phyloP scores from a whole-genome alignment of 257 asterid genomes.

The Cynanchum wilfordii region DNA sequence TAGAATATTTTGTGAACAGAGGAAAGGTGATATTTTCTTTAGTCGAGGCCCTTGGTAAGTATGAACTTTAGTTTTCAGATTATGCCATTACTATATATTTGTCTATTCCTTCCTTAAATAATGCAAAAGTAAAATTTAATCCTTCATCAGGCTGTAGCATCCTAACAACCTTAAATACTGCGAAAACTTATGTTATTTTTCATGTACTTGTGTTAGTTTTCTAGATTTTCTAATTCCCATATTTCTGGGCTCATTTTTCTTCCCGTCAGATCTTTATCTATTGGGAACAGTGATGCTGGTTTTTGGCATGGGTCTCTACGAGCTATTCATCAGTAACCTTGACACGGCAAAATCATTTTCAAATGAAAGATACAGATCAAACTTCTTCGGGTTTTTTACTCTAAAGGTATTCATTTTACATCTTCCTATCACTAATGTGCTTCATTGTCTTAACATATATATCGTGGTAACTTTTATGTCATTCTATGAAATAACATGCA shows the following conservation, averaged over 20 bases:
- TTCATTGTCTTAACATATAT: background rate
- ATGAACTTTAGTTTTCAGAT: background rate
- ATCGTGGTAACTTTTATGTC: background rate
- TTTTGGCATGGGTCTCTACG: constrained; percentile 93
- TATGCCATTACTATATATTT: background rate
- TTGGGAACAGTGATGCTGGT: constrained; percentile 96
- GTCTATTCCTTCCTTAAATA: background rate
- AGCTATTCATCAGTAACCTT: constrained; percentile 92
- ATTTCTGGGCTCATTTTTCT: background rate
- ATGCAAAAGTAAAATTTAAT: background rate
- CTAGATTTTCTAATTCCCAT: background rate
- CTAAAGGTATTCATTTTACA: constrained; percentile 53
- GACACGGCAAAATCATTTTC: constrained; percentile 52
- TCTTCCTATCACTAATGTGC: background rate
- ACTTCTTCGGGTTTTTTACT: constrained; percentile 66
- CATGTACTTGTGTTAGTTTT: background rate
- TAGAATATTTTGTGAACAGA: constrained; percentile 49
- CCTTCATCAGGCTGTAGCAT: background rate
- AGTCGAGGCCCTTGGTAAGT: constrained; percentile 84
- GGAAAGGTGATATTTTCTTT: constrained; percentile 58
- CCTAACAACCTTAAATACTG: too few relatives aligned
- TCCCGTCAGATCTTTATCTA: constrained; percentile 60
- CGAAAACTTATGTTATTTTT: background rate
- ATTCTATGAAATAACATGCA: background rate
- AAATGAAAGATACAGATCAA: constrained; percentile 54